Evolutionary conservation across 2,329 filamentous ascomycete species (phyloP).

Genomic region (Aspergillus sp.): DNA sequence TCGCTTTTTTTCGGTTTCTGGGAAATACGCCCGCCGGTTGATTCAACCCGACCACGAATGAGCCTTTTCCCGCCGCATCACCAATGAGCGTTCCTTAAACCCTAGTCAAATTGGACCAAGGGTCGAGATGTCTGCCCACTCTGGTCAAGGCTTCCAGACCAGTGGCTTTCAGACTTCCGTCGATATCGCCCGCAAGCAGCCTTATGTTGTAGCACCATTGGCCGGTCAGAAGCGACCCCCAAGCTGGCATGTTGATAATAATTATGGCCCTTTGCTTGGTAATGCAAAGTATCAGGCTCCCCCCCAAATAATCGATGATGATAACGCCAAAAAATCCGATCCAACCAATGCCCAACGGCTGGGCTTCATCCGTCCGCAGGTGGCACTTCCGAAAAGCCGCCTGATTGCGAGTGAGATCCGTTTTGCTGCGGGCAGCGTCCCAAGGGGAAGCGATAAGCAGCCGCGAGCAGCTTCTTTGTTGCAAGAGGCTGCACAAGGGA

Average conservation of each 20-base stretch:
- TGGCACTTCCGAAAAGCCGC: conserved; percentile 30
- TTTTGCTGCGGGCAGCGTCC: conserved; percentile 27
- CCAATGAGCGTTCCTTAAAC: conserved; percentile 10
- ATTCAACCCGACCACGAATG: neutral
- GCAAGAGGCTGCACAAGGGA: conserved; percentile 45
- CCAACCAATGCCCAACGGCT: conserved; percentile 22
- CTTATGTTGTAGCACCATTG: conserved; percentile 46
- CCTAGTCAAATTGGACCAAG: conserved; percentile 4
- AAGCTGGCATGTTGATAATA: conserved; percentile 12
- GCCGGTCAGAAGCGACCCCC: conserved; percentile 56
- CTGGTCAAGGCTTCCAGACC: conserved; percentile 46
- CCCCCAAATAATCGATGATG: neutral
- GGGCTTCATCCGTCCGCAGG: conserved; percentile 35
- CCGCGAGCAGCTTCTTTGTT: conserved; percentile 57
- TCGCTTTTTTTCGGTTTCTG: neutral
- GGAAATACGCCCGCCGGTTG: neutral
- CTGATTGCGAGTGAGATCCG: conserved; percentile 49
- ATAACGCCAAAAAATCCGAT: neutral
- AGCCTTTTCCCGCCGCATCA: neutral
- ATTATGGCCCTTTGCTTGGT: conserved; percentile 17
- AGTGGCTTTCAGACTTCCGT: conserved; percentile 57
- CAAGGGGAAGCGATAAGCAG: conserved; percentile 19
- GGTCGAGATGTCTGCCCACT: conserved; percentile 32
- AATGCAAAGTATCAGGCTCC: conserved; percentile 10
- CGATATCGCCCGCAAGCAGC: conserved; percentile 46